Percentiles rank a stretch among this genome's conserved stretches.
These are phyloP conservation scores for Marasmius tenuissimus DNA, from an alignment of 1,284 basidiomycete species.

Conservation along the genomic window DNA sequence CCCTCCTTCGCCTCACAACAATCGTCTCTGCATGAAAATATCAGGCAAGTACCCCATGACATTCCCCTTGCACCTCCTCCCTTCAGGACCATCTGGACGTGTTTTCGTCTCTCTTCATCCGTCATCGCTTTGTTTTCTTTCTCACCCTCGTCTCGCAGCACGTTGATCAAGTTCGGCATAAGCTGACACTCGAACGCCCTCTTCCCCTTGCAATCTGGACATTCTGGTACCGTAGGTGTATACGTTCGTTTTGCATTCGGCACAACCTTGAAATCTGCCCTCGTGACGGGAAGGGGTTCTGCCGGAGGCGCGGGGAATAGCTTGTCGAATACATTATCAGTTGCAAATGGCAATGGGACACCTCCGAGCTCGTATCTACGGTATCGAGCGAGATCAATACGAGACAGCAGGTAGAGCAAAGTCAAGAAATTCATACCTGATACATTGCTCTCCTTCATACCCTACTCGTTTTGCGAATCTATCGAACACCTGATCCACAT, in stretches of 20 bases:
- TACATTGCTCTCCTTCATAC: conserved; percentile 72
- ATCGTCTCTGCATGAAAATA: conserved; percentile 77
- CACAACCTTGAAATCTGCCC: conserved; percentile 56
- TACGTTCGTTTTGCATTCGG: conserved; percentile 50
- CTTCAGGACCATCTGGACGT: conserved; percentile 52
- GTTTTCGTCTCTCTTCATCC: conserved; percentile 60
- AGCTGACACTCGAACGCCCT: conserved; percentile 83
- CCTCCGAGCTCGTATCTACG: conserved; percentile 76
- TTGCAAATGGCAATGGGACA: conserved; percentile 71
- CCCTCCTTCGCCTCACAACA: conserved; percentile 53
- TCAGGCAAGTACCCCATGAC: conserved; percentile 84
- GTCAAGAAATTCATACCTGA: conserved; percentile 48
- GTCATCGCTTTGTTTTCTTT: conserved; percentile 36
- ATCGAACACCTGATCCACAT: conserved; percentile 77
- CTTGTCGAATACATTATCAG: conserved; percentile 62
- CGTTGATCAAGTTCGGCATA: conserved; percentile 84
- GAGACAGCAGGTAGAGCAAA: not conserved
- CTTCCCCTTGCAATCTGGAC: conserved; percentile 56
- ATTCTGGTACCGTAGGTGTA: conserved; percentile 43
- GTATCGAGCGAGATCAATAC: not conserved
- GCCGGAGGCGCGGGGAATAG: conserved; percentile 63
- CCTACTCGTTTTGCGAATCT: conserved; percentile 71
- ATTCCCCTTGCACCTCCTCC: conserved; percentile 50
- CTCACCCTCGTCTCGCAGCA: conserved; percentile 42
- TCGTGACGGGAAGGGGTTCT: conserved; percentile 51